These are phyloP conservation scores for Aspergillus quadricinctus DNA, from an alignment of 2,329 filamentous ascomycete species.

Conservation along the genomic window DNA sequence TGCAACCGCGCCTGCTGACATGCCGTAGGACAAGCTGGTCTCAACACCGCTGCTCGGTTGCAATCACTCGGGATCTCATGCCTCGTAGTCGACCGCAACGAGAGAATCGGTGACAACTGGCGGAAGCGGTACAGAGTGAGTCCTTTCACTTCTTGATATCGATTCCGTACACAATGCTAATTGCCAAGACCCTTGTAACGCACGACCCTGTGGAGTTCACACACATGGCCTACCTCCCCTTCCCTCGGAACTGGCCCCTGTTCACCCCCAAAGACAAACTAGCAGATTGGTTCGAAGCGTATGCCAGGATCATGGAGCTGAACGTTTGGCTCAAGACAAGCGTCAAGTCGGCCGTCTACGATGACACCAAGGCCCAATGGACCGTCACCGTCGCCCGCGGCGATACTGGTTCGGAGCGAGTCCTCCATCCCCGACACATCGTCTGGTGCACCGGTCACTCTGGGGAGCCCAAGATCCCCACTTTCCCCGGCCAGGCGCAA, in stretches of 20 bases:
- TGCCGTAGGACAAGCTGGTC: conserved; percentile 38
- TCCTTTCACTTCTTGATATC: neutral
- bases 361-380: conserved; percentile 38
- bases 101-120: conserved; percentile 49
- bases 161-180: neutral
- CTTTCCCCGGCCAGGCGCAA: conserved; percentile 35
- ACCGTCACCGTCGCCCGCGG: conserved; percentile 28
- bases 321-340: conserved; percentile 43
- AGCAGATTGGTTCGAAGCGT: conserved; percentile 47
- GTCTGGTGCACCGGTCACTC: conserved; percentile 47
- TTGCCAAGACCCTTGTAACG: conserved; percentile 31
- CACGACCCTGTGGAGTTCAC: conserved; percentile 41
- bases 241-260: conserved; percentile 40
- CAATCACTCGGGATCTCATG: conserved; percentile 37
- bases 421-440: conserved; percentile 41
- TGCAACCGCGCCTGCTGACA: neutral
- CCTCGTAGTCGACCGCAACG: conserved; percentile 44
- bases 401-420: conserved; percentile 21
- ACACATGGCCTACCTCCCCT: conserved; percentile 37
- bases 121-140: conserved; percentile 44
- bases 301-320: conserved; percentile 47
- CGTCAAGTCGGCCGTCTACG: conserved; percentile 38
- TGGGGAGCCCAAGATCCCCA: conserved; percentile 40
- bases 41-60: conserved; percentile 40
- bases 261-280: conserved; percentile 47